Evolutionary conservation across 306 rosid species (phyloP).

Genomic region (Acmispon strigosus): DNA sequence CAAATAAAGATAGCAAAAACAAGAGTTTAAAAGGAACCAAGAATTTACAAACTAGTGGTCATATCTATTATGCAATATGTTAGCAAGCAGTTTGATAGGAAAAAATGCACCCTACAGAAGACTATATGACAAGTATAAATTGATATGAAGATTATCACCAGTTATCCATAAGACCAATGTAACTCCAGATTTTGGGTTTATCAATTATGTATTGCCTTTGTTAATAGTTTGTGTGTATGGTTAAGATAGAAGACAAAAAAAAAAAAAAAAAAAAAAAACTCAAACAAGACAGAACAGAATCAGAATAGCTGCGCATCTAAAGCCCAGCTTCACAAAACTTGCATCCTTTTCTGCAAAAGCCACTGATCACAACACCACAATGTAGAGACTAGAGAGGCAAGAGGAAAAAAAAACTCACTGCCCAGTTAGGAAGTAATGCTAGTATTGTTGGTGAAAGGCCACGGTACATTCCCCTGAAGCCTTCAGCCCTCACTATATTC

Average conservation of each 20-base stretch:
- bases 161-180: neutral
- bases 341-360: neutral
- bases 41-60: neutral
- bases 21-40: neutral
- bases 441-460: slow-evolving; percentile 94
- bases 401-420: slow-evolving; percentile 55
- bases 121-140: neutral
- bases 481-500: slow-evolving; percentile 69
- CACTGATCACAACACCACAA: neutral
- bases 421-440: slow-evolving; percentile 98
- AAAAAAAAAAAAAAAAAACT: neutral
- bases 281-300: neutral
- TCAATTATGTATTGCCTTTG: neutral
- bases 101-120: neutral
- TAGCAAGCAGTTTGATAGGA: neutral
- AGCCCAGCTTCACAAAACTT: neutral
- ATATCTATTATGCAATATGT: neutral
- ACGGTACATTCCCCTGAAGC: slow-evolving; percentile 84
- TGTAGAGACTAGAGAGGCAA: neutral
- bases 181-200: slow-evolving; percentile 1
- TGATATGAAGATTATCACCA: neutral
- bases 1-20: neutral
- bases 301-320: neutral
- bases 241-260: neutral
- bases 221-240: neutral